These are phyloP conservation scores for Ascochyta fabae DNA, from an alignment of 2,329 filamentous ascomycete genomes.

Conservation along the genomic window DNA sequence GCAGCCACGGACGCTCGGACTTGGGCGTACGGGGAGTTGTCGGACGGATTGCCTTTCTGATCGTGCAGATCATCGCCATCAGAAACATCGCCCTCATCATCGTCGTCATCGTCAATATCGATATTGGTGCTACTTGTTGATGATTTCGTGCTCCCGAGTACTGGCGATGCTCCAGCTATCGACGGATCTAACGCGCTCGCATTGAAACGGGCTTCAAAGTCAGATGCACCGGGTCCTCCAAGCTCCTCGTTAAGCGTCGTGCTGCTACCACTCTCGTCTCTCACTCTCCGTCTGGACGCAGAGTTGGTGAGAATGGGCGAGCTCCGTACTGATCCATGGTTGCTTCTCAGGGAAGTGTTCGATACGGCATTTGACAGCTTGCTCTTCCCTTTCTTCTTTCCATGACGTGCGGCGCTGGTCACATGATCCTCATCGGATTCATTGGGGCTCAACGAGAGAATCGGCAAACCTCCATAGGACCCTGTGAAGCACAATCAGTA, in stretches of 20 bases:
- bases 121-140: slow-evolving; percentile 39
- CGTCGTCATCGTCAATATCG: slow-evolving; percentile 34
- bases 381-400: slow-evolving; percentile 44
- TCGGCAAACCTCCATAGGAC: slow-evolving; percentile 65
- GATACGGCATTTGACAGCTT: slow-evolving; percentile 37
- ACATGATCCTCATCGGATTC: slow-evolving; percentile 46
- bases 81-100: slow-evolving; percentile 40
- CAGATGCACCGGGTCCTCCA: slow-evolving; percentile 36
- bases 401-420: slow-evolving; percentile 28
- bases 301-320: slow-evolving; percentile 27
- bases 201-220: slow-evolving; percentile 45
- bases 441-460: slow-evolving; percentile 49
- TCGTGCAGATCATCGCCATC: slow-evolving; percentile 47
- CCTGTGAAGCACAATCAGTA: slow-evolving; percentile 40
- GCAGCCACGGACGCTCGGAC: slow-evolving; percentile 81
- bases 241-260: slow-evolving; percentile 33
- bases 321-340: slow-evolving; percentile 26
- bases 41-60: slow-evolving; percentile 59
- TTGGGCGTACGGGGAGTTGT: slow-evolving; percentile 78
- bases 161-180: slow-evolving; percentile 26
- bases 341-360: slow-evolving; percentile 18
- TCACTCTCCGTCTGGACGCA: slow-evolving; percentile 35
- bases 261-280: slow-evolving; percentile 34
- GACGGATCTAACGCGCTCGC: slow-evolving; percentile 34
- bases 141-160: slow-evolving; percentile 35